phyloP scores from a whole-genome alignment of 306 rosid species.

The Acacia confusa region DNA sequence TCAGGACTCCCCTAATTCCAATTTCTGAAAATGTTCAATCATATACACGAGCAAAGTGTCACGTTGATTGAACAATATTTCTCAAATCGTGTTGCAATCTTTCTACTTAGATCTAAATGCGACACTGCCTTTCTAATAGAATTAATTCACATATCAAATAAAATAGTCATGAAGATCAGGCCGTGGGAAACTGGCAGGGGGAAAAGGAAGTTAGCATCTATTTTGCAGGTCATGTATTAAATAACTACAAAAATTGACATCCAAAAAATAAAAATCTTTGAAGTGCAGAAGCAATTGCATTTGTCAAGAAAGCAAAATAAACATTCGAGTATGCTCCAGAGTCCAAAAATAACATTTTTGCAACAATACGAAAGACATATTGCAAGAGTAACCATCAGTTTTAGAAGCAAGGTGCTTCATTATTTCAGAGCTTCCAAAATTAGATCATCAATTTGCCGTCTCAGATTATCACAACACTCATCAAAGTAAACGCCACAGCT shows the following conservation, averaged over 20 bases:
- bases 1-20: background rate
- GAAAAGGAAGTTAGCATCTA: background rate
- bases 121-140: background rate
- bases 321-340: constrained; percentile 2
- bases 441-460: background rate
- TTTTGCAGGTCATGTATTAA: background rate
- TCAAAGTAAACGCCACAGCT: background rate
- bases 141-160: background rate
- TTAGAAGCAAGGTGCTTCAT: background rate
- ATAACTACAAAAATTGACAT: background rate
- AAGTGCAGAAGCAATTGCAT: constrained; percentile 12
- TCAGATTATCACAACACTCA: background rate
- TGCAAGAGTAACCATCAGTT: background rate
- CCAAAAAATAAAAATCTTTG: background rate
- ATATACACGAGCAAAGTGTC: background rate
- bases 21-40: background rate
- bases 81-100: background rate
- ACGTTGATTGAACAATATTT: background rate
- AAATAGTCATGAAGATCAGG: background rate
- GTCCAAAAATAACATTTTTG: constrained; percentile 13
- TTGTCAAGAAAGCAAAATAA: background rate
- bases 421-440: background rate
- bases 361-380: background rate
- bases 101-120: background rate
- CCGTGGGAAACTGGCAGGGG: background rate